These are phyloP conservation scores for Brachypodium distachyon DNA, from an alignment of 202 grass and related monocot genomes.

Conservation along the genomic window DNA sequence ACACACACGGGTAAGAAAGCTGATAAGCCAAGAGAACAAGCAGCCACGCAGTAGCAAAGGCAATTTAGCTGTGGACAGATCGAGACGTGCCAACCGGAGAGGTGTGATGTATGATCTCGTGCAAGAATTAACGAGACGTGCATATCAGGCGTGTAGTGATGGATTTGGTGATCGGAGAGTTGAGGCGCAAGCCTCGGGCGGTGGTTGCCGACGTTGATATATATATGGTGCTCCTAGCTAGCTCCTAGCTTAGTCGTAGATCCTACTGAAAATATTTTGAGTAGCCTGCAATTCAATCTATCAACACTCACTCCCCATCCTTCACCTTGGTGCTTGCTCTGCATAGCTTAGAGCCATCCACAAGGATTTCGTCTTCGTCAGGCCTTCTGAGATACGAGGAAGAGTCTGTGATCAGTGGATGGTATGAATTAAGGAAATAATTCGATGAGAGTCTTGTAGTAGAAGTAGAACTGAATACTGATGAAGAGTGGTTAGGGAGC, in stretches of 20 bases:
- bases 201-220: constrained; percentile 26
- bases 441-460: not conserved
- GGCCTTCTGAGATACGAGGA: not conserved
- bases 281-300: not conserved
- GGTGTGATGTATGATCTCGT: not conserved
- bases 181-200: not conserved
- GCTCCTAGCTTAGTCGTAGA: not conserved
- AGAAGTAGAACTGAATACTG: not conserved
- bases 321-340: not conserved
- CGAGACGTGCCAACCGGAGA: constrained; percentile 17
- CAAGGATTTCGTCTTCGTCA: no score
- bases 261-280: not conserved
- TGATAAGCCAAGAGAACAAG: not conserved
- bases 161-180: not conserved
- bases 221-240: not conserved
- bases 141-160: not conserved
- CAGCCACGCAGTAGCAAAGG: not conserved
- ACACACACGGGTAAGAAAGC: not conserved
- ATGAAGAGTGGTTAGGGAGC: not conserved
- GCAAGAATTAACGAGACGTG: constrained; percentile 11
- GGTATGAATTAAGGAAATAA: not conserved
- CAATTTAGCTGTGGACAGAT: no score
- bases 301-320: not conserved
- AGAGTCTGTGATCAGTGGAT: not conserved
- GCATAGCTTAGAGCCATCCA: not conserved